Percentiles rank a stretch among this genome's conserved stretches.
phyloP scores from a whole-genome alignment of 257 asterid genomes.

The Penstemon barbatus region DNA sequence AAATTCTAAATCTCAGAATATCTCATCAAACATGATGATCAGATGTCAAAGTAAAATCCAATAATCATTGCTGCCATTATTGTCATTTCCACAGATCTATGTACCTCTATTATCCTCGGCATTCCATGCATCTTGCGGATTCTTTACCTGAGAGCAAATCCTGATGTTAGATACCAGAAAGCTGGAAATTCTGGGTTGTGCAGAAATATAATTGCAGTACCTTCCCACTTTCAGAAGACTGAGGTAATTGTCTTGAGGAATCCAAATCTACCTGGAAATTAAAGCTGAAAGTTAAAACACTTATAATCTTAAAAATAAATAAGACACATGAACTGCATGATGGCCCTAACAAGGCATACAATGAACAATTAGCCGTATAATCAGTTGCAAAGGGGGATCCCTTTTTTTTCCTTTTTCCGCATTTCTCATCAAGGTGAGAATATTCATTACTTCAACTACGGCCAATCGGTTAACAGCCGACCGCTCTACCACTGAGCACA shows the following conservation, averaged over 20 bases:
- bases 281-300: constrained; percentile 13
- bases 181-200: constrained; percentile 13
- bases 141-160: constrained; percentile 35
- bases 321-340: background rate
- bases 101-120: constrained; percentile 36
- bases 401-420: too few relatives aligned
- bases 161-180: constrained; percentile 24
- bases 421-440: too few relatives aligned
- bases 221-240: constrained; percentile 43
- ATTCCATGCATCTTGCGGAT: constrained; percentile 48
- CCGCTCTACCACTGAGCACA: too few relatives aligned
- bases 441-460: too few relatives aligned
- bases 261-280: constrained; percentile 54
- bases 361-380: background rate
- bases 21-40: constrained; percentile 6
- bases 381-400: background rate
- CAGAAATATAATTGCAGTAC: constrained; percentile 32
- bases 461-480: too few relatives aligned
- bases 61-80: constrained; percentile 34
- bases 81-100: constrained; percentile 15
- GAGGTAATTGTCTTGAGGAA: constrained; percentile 43
- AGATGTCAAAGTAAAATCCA: constrained; percentile 15
- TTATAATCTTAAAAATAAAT: constrained; percentile 12
- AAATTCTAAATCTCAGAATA: background rate
- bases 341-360: constrained; percentile 16